Evolutionary conservation across 2,329 filamentous ascomycete species (phyloP).

Genomic region (Colletotrichum gigasporum): DNA sequence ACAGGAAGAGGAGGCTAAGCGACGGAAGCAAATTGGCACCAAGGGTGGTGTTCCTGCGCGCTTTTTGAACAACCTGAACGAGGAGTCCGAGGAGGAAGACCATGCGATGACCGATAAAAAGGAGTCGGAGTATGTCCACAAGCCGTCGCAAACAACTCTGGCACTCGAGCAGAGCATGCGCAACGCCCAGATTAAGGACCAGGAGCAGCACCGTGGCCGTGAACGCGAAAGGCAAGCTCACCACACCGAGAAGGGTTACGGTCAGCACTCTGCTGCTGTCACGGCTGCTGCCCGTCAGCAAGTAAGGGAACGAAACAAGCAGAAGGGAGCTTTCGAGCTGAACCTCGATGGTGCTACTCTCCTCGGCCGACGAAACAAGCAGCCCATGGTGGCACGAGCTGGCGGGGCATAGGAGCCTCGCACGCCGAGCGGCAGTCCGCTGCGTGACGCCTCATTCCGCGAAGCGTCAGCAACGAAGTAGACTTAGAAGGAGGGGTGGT

Average conservation of each 20-base stretch:
- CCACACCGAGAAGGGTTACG: constrained; percentile 73
- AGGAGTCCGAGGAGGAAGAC: constrained; percentile 70
- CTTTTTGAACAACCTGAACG: constrained; percentile 71
- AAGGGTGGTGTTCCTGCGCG: constrained; percentile 69
- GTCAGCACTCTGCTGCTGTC: constrained; percentile 86
- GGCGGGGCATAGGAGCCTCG: constrained; percentile 36
- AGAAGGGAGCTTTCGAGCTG: constrained; percentile 89
- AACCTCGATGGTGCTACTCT: constrained; percentile 91
- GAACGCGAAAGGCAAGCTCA: constrained; percentile 54
- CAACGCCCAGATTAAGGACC: constrained; percentile 77
- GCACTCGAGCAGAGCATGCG: constrained; percentile 89
- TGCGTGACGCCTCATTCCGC: neutral
- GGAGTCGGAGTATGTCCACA: constrained; percentile 54
- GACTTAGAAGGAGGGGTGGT: constrained; percentile 2
- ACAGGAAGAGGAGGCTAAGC: constrained; percentile 95
- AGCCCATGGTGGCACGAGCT: constrained; percentile 56
- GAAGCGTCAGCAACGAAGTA: neutral
- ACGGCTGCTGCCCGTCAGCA: constrained; percentile 86
- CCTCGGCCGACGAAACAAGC: constrained; percentile 74
- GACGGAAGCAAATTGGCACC: constrained; percentile 82
- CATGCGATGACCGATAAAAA: constrained; percentile 72
- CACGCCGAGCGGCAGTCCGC: constrained; percentile 11
- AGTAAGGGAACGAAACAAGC: constrained; percentile 72
- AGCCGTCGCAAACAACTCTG: constrained; percentile 62
- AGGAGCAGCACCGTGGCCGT: constrained; percentile 57